A percentile compares a stretch with the other conserved stretches of the same genome.
These are phyloP conservation scores for Leccinum longicurvipes DNA, from an alignment of 768 basidiomycete species.

Conservation along the genomic window DNA sequence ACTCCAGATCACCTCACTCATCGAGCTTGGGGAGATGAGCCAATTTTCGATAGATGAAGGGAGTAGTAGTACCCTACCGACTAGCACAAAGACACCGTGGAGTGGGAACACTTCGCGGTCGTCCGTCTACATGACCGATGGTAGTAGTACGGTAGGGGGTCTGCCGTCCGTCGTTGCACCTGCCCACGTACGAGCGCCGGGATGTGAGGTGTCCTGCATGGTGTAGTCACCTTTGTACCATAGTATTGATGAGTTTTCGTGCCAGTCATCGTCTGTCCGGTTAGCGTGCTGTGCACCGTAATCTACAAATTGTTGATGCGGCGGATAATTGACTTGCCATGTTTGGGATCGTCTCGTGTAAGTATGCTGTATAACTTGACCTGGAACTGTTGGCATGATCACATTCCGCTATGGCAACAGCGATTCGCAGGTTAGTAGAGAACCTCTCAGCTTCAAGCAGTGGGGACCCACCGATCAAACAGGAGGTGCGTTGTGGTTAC, in stretches of 20 bases:
- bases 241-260: background rate
- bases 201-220: background rate
- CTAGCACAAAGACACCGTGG: background rate
- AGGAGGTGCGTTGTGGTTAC: background rate
- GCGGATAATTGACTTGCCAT: too few relatives aligned
- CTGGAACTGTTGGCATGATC: too few relatives aligned
- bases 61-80: background rate
- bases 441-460: background rate
- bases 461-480: background rate
- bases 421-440: background rate
- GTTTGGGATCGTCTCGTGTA: background rate
- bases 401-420: background rate
- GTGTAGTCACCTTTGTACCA: background rate
- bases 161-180: background rate
- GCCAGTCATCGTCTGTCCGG: background rate
- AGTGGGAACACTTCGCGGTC: background rate
- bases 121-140: background rate
- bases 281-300: background rate
- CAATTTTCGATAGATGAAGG: background rate
- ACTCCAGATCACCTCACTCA: constrained; percentile 17
- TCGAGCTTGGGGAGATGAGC: constrained; percentile 3
- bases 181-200: background rate
- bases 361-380: too few relatives aligned
- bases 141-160: background rate
- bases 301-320: background rate